Base-by-base conservation (phyloP, 202 grass and related monocot species). In the Dendrocalamus latiflorus region DNA sequence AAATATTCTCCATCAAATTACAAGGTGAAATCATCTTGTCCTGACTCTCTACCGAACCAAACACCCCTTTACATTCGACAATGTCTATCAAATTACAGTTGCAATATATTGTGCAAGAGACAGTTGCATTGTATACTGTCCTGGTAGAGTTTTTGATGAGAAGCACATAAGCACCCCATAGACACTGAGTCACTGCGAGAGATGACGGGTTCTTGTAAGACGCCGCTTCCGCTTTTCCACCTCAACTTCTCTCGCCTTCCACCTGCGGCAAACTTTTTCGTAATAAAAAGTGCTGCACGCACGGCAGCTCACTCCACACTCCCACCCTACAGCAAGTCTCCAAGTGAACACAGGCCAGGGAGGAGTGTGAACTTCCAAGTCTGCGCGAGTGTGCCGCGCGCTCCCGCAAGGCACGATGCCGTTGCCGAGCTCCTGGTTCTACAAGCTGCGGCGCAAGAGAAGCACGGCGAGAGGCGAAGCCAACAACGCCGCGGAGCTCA, bases 271-370 rank as follows among this genome's bases (percentile, higher is more conserved):
- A n/a, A n/a, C n/a, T 78, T 82, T 89, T 66, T 12, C 41, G 72
- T 79, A 20, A 90, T 90, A 86, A 90, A 86, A 90, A 83, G 73
- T 66, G 30, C 43, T 30, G 75, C 83, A 9, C 44, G 69, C 81
- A 12, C 75, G 42, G 75, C 68, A 53, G 5, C 43, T 43, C 22
- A 48, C n/a, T 51, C 61, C 50, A 85, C 78, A 33, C 38, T 63
- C 62, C n/a, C n/a, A n/a, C n/a, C 25, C 70, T 18, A 38, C 21
- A 2, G 20, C 21, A 22, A 56, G n/a, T 1, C 62, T 61, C 70
- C 61, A 41, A n/a, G n/a, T n/a, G n/a, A n/a, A 33, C 34, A 2
- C 30, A 4, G 39, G 14, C 20, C 42, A 77, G 65, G 57, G 60
- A 25, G 47, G 5, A 26, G 18, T 6, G 45, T 13, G 25, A 60